Evolutionary conservation across 768 basidiomycete species (phyloP), one percentile per base, ranked within the genome.

Genomic region (Dictyophora rubrovolvata): DNA sequence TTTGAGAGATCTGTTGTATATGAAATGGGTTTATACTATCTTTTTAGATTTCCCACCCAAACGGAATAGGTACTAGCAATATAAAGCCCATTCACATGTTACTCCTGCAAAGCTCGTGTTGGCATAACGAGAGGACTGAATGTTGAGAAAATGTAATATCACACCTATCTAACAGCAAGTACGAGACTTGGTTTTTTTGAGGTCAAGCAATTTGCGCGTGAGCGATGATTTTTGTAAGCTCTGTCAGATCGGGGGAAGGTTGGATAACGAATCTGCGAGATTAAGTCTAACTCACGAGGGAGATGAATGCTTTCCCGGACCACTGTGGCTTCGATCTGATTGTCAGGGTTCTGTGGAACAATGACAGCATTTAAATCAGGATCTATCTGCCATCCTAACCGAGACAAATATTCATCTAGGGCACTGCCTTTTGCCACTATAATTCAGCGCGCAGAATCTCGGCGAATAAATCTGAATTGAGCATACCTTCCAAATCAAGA

Each of bases 231-330:
- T 89, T 90, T 62, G 80, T 75, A 33, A 90, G 75, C 67, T 91
- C 88, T 91, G 48, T 64, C 28, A 59, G 28, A 42, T 0, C 37
- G 9, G 10, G 16, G 57, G 55, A 63, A 33, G 18, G 48, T 62
- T 21, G 61, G 64, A 33, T n/a, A 54, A 48, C 34, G 37, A 16
- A n/a, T 56, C 52, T 61, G 34, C 59, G 7, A 28, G 2, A 21
- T 6, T n/a, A 56, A 42, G 21, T 54, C 37, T 14, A 20, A 77
- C 89, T 63, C 73, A 91, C 90, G 90, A 60, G 85, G 81, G 62
- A 93, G 75, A 69, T 84, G 86, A 66, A 93, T 85, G 64, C 77
- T 81, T 71, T 93, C 90, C 69, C 89, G 88, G 22, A 91, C 86
- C 53, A 93, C 79, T 0, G 87, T 86, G 0, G 90, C 87, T 66